phyloP scores from a whole-genome alignment of 2,329 filamentous ascomycete genomes.

The Lachnellula subtilissima region DNA sequence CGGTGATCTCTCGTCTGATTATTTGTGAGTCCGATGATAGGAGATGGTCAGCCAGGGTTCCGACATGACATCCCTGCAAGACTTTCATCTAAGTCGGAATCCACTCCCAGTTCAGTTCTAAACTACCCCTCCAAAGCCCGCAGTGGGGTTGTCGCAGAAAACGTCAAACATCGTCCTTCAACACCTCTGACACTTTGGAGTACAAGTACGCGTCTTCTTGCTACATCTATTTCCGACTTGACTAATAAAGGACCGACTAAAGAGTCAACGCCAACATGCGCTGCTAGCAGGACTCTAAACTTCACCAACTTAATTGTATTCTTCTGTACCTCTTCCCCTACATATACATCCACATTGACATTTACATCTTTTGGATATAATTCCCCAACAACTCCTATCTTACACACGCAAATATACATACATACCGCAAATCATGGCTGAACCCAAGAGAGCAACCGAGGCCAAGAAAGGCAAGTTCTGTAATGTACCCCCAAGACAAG shows the following conservation, averaged over 20 bases:
- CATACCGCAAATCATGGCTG: slow-evolving; percentile 14
- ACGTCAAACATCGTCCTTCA: not conserved
- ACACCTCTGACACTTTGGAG: not conserved
- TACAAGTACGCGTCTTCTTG: not conserved
- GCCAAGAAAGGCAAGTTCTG: slow-evolving; percentile 25
- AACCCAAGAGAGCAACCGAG: slow-evolving; percentile 23
- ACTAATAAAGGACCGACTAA: too few species aligned
- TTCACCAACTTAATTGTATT: not conserved
- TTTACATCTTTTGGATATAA: not conserved
- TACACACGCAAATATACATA: not conserved
- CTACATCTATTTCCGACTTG: not conserved
- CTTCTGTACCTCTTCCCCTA: not conserved
- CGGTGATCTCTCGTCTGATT: not conserved
- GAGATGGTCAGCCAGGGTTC: not conserved
- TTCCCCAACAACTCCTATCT: not conserved
- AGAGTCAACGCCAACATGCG: not conserved
- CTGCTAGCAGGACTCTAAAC: not conserved
- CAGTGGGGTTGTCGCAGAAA: not conserved
- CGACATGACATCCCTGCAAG: not conserved
- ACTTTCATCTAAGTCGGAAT: not conserved
- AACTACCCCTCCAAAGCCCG: not conserved
- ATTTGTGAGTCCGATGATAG: not conserved
- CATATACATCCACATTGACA: not conserved
- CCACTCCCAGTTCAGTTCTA: not conserved
- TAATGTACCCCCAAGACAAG: not conserved